Base-by-base conservation (phyloP, 1,284 basidiomycete genomes). In the Boletus semigastroideus region DNA sequence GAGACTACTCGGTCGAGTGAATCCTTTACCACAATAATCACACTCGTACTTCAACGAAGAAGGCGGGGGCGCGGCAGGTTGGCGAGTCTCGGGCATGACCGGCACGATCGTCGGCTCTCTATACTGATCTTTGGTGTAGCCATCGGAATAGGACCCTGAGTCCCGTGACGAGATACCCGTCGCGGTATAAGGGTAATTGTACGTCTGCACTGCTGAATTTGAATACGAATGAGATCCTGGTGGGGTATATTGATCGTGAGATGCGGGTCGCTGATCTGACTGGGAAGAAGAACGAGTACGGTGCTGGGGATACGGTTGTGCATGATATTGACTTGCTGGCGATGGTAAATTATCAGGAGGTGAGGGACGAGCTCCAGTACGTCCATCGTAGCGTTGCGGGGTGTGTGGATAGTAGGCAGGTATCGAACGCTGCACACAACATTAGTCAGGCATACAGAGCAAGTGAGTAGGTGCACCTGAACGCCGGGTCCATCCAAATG, bases 1-100 rank as follows among this genome's bases (percentile, higher is more conserved):
- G 59, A 92, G 76, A 68, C 88, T 91, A 58, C 88, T 90, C 0
- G 89, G 89, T 25, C 89, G 78, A 62, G 80, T 90, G 71, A 92
- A 92, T 28, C 84, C 82, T 67, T 91, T 92, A 25, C 83, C 81
- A 65, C 89, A 92, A 68, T 86, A 89, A 39, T 68, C 72, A 61
- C 89, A 92, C 61, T 88, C 86, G 63, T 91, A 92, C 66, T 85
- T 86, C 48, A 78, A 66, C 22, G 72, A 59, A 33, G 64, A 59
- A 34, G 70, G 53, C 20, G 58, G 57, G 20, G 65, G 17, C 17
- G 53, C n/a, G 7, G 66, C 49, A 20, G 66, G 28, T 20, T 56
- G 70, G 31, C 55, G 56, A 13, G 55, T 36, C n/a, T 57, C 63
- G 20, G 59, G 41, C 16, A 46, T 42, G 36, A 43, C 49, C 12